A percentile compares a stretch with the other conserved stretches of the same genome.
Conservation (phyloP, 2,329 filamentous ascomycete genomes). For the Trichophyton rubrum region DNA sequence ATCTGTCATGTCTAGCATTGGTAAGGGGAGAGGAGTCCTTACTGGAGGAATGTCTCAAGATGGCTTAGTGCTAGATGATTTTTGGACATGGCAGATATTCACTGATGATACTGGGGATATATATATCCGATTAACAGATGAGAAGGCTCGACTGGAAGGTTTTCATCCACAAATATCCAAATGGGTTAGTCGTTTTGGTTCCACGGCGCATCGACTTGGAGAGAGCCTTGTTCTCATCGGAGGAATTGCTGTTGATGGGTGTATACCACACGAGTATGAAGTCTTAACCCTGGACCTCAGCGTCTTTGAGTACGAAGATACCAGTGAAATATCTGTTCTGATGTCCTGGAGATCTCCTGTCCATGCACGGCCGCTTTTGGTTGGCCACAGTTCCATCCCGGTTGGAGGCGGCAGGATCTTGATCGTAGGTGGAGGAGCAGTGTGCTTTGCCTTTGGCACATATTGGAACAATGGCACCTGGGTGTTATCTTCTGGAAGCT, state of each 20-base stretch:
- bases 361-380: constrained; percentile 51
- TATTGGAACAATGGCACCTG: constrained; percentile 61
- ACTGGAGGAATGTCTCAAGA: constrained; percentile 58
- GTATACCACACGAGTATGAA: constrained; percentile 39
- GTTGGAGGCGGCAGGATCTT: constrained; percentile 41
- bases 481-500: constrained; percentile 25
- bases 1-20: constrained; percentile 35
- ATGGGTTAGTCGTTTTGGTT: constrained; percentile 38
- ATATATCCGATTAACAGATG: constrained; percentile 18
- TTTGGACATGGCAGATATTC: constrained; percentile 53
- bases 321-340: neutral
- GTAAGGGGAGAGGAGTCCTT: constrained; percentile 47
- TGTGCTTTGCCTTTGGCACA: constrained; percentile 83
- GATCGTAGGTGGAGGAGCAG: constrained; percentile 66
- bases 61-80: constrained; percentile 49
- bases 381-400: constrained; percentile 50
- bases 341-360: constrained; percentile 14
- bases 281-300: constrained; percentile 33
- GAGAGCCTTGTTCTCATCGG: constrained; percentile 42
- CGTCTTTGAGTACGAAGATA: constrained; percentile 11
- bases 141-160: constrained; percentile 16
- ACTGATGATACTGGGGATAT: constrained; percentile 24
- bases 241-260: constrained; percentile 33
- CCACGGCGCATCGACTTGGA: constrained; percentile 36
- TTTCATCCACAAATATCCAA: constrained; percentile 19